Percentiles rank a stretch among this genome's conserved stretches.
These are phyloP conservation scores for Davidsoniella neocaledoniae DNA, from an alignment of 2,329 filamentous ascomycete species.

Conservation along the genomic window DNA sequence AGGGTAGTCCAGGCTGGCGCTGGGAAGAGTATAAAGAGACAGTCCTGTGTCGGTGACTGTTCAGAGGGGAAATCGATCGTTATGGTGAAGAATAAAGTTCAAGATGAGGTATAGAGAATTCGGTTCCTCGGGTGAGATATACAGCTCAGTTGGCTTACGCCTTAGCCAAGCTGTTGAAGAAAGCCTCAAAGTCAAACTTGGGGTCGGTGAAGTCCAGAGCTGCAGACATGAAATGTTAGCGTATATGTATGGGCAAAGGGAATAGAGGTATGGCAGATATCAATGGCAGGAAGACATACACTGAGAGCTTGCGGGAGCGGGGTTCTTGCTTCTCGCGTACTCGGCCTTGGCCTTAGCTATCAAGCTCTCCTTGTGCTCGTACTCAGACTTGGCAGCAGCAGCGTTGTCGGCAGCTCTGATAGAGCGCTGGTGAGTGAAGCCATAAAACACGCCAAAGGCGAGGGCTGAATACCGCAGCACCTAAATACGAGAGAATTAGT, in stretches of 20 bases:
- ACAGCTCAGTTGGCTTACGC: slow-evolving; percentile 22
- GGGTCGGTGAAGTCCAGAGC: slow-evolving; percentile 52
- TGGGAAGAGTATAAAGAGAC: slow-evolving; percentile 1
- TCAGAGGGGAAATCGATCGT: slow-evolving; percentile 1
- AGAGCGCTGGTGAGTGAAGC: slow-evolving; percentile 78
- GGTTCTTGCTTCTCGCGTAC: slow-evolving; percentile 60
- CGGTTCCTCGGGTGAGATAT: slow-evolving; percentile 8
- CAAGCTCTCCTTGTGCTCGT: slow-evolving; percentile 76
- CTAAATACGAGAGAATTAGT: slow-evolving; percentile 29
- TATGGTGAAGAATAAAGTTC: not conserved
- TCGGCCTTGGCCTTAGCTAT: slow-evolving; percentile 88
- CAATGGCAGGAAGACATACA: slow-evolving; percentile 16
- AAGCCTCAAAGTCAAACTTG: slow-evolving; percentile 86
- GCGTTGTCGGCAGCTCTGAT: slow-evolving; percentile 57
- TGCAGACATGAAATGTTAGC: not conserved
- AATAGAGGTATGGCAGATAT: not conserved
- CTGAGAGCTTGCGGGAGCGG: slow-evolving; percentile 20
- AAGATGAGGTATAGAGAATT: slow-evolving; percentile 1
- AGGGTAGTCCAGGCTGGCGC: slow-evolving; percentile 7
- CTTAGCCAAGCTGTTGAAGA: slow-evolving; percentile 46
- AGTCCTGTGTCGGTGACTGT: not conserved
- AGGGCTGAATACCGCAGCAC: slow-evolving; percentile 96
- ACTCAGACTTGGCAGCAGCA: slow-evolving; percentile 61
- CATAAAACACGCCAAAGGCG: slow-evolving; percentile 82
- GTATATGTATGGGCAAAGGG: not conserved